Base-by-base conservation (phyloP, 768 basidiomycete species). In the Amanita phalloides region DNA sequence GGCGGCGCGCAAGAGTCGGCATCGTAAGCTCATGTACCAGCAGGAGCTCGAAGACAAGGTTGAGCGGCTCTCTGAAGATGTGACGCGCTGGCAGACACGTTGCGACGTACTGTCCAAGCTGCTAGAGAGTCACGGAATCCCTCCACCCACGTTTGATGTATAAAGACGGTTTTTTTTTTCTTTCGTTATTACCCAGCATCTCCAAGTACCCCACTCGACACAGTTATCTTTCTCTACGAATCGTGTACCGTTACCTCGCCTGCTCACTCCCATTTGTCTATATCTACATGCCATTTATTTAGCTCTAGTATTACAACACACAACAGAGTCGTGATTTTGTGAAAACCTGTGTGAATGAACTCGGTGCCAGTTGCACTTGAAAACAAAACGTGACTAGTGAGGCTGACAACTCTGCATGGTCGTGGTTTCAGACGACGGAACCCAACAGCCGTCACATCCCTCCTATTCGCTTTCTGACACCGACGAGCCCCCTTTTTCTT, bases 21-120 rank as follows among this genome's bases (percentile, higher is more conserved):
- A 79, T 74, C 74, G 89, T 44, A 91, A 90, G 73, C 65, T 83
- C 35, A 75, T 81, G 66, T 76, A 86, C 57, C 78, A 86, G 61
- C 73, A 76, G 52, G 71, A 74, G 51, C 63, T 90, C 39, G 81
- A 86, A 69, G 62, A 69, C 7, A 66, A 56, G n/a, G 60, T 78
- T 41, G 73, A 75, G 48, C 61, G 48, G 11, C 60, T 78, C 64
- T 66, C 67, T 56, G 60, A 59, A 55, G 79, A 84, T 9, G 45
- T 41, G n/a, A 48, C 37, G 4, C 38, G 17, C 0, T 53, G 50
- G 50, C 10, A 26, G 38, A 42, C 49, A 58, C 55, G 79, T 82
- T 47, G 45, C 23, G 38, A 53, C 9, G 35, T 48, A 17, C 4
- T 53, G 32, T 30, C 26, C 26, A 23, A 51, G 44, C 8, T 51